These are phyloP conservation scores for Cyclanthera cordifolia DNA, from an alignment of 306 rosid species.

Conservation along the genomic window DNA sequence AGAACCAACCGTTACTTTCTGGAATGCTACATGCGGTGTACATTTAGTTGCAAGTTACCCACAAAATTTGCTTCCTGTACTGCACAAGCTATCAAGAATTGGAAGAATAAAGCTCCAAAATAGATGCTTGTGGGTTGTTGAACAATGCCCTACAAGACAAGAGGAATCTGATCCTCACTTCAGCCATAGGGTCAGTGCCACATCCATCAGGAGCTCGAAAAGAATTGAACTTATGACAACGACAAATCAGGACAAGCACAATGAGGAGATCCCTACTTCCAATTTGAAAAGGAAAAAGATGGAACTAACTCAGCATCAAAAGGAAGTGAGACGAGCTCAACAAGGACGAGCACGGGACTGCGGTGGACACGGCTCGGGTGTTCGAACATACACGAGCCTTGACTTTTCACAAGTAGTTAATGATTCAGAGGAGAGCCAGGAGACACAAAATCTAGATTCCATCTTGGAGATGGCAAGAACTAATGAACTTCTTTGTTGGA, in stretches of 20 bases:
- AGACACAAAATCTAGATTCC: conserved; percentile 10
- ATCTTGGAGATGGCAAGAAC: background rate
- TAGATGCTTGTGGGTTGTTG: conserved; percentile 37
- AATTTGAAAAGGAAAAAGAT: conserved; percentile 41
- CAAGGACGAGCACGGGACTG: conserved; percentile 54
- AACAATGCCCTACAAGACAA: conserved; percentile 28
- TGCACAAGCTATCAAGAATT: conserved; percentile 57
- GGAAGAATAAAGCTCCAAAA: conserved; percentile 54
- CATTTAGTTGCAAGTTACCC: conserved; percentile 52
- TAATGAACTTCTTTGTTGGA: background rate
- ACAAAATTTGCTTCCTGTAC: conserved; percentile 37
- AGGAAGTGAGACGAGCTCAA: conserved; percentile 68
- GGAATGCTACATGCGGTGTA: conserved; percentile 66
- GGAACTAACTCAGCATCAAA: conserved; percentile 68
- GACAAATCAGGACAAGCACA: conserved; percentile 12
- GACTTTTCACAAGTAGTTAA: conserved; percentile 56
- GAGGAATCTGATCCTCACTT: conserved; percentile 20
- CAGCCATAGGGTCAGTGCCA: conserved; percentile 36
- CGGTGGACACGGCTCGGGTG: conserved; percentile 65
- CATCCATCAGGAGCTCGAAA: conserved; percentile 43
- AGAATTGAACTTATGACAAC: conserved; percentile 33
- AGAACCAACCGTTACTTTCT: conserved; percentile 49
- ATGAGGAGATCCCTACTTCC: conserved; percentile 7
- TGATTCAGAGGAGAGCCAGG: conserved; percentile 57
- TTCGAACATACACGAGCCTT: conserved; percentile 50